Percentiles rank a stretch among this genome's conserved stretches.
Conservation (phyloP, 805 yeast genomes). For the Nakazawaea wyomingensis region DNA sequence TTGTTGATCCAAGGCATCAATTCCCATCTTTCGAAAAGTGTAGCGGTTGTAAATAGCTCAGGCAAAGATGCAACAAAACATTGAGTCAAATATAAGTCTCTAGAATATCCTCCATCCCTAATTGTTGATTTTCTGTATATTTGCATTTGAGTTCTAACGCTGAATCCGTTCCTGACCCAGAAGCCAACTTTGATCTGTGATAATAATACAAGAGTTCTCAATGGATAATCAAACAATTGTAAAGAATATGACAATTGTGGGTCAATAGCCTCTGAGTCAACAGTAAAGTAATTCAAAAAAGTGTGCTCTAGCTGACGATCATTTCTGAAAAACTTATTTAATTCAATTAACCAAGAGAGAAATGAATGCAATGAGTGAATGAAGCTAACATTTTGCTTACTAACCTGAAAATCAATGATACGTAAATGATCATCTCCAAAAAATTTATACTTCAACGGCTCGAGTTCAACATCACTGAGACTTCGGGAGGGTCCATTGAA, state of each 20-base stretch:
- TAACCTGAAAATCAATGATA: constrained; percentile 37
- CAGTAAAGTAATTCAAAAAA: constrained; percentile 12
- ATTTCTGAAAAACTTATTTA: constrained; percentile 27
- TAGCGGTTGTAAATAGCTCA: constrained; percentile 51
- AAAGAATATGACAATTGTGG: constrained; percentile 12
- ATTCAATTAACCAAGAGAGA: constrained; percentile 65
- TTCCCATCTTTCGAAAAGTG: constrained; percentile 68
- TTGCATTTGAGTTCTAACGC: constrained; percentile 71
- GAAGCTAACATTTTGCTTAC: constrained; percentile 52
- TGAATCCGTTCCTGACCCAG: constrained; percentile 93
- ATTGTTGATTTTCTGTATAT: constrained; percentile 74
- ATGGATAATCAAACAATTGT: constrained; percentile 63
- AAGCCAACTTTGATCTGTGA: constrained; percentile 84
- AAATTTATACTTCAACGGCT: background rate
- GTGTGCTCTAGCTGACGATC: constrained; percentile 19
- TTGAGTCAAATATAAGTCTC: constrained; percentile 76
- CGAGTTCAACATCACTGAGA: constrained; percentile 4
- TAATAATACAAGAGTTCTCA: constrained; percentile 69
- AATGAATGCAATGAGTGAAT: constrained; percentile 79
- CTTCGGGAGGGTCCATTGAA: constrained; percentile 25
- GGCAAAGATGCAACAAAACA: constrained; percentile 44
- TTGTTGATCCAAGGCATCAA: constrained; percentile 49
- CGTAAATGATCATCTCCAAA: constrained; percentile 18
- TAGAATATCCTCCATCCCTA: constrained; percentile 74
- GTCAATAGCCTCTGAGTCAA: constrained; percentile 4